Evolutionary conservation across 2,329 filamentous ascomycete species (phyloP), one percentile per base, ranked within the genome.

Genomic region (Hymenoscyphus repandus): DNA sequence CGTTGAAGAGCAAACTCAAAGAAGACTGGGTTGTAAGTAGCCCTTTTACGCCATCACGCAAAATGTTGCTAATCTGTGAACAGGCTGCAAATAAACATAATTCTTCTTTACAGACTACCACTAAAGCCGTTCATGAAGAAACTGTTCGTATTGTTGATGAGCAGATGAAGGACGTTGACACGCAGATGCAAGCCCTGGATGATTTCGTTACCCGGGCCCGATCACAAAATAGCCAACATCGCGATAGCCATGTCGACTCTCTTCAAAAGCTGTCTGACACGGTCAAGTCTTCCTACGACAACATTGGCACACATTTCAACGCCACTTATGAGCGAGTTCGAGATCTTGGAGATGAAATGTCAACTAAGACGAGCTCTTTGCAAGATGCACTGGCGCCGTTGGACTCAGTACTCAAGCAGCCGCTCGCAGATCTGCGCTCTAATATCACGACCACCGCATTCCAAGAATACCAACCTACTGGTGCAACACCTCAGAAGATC

Each of bases 131-230:
- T 1, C 91, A 99, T 59, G 86, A 87, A 32, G 88, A 95, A 69
- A 96, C 92, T 0, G 82, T 96, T 30, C 85, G 85, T 6, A 92
- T 95, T 51, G 91, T 97, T 11, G 88, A 92, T 63, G 85, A 87
- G 51, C 93, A 99, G 70, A 88, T 95, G 72, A 78, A 80, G 50
- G 88, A 95, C 59, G 86, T 99, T 64, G 85, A 88, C 54, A 79
- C 77, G n/a, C 90, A 97, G 68, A 91, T 99, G 80, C 81, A 84
- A 50, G 88, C 89, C 1, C 78, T 99, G 6, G 92, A 97, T 62
- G 88, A 92, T 58, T 96, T 96, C 61, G 90, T 97, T 36, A 79
- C 85, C 31, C 83, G 88, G 31, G 90, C 95, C 45, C 82, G 85
- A 53, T 80, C 80, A 1, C 86, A 95, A 62, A 97, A 96, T 66